These are phyloP conservation scores for Lunularia cruciata DNA, from an alignment of 225 moss, liverwort and hornwort genomes.

Conservation along the genomic window DNA sequence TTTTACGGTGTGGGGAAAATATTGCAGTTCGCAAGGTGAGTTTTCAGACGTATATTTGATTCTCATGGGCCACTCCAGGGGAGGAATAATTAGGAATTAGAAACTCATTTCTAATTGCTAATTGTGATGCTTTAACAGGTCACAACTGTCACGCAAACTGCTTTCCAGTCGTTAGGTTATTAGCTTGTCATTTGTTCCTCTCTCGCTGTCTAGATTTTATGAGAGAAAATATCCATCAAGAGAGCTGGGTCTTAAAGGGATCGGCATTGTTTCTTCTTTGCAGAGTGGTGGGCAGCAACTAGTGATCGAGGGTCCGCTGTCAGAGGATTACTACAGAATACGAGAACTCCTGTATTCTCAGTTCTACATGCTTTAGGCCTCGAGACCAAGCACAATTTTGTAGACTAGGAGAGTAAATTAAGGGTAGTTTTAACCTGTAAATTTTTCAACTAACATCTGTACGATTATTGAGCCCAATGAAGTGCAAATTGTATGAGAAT, in stretches of 20 bases:
- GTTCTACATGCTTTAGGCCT: slow-evolving; percentile 84
- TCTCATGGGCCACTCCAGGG: too few species aligned
- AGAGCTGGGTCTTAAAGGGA: background rate
- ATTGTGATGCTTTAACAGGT: too few species aligned
- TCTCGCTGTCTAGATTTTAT: too few species aligned
- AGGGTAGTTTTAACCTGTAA: background rate
- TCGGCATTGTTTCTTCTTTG: background rate
- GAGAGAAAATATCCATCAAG: too few species aligned
- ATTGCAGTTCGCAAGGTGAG: slow-evolving; percentile 89
- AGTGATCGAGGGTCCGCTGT: slow-evolving; percentile 92
- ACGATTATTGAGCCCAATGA: slow-evolving; percentile 8
- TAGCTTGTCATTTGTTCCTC: background rate
- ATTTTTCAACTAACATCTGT: background rate
- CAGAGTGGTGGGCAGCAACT: slow-evolving; percentile 98
- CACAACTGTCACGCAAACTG: too few species aligned
- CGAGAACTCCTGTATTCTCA: slow-evolving; percentile 93
- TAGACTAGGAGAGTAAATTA: background rate
- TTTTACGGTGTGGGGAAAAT: slow-evolving; percentile 90
- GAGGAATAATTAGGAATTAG: too few species aligned
- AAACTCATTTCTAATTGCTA: too few species aligned
- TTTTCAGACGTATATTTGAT: background rate
- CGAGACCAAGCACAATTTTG: background rate
- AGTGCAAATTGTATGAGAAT: background rate
- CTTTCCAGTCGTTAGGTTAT: background rate
- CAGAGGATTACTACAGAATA: slow-evolving; percentile 93